Conservation (phyloP, 306 rosid genomes). For the Ormosia semicastrata region DNA sequence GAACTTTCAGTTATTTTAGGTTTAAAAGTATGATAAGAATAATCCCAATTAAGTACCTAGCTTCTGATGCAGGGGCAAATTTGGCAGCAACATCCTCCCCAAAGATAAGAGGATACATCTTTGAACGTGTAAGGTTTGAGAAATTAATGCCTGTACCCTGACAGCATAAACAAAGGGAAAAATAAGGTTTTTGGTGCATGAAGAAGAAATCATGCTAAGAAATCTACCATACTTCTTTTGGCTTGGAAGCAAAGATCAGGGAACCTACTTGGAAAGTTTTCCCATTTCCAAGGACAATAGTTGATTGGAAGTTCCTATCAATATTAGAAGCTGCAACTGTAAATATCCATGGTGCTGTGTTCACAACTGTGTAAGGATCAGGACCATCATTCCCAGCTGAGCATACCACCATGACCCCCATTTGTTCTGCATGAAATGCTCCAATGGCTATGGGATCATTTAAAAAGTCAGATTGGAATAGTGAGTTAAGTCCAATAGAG, state of each 20-base stretch:
- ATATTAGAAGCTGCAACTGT: conserved; percentile 93
- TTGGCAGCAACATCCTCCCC: conserved; percentile 65
- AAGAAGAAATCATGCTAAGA: neutral
- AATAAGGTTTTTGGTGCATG: neutral
- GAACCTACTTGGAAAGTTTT: conserved; percentile 50
- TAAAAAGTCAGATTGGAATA: conserved; percentile 63
- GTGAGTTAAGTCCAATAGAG: conserved; percentile 71
- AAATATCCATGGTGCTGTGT: conserved; percentile 92
- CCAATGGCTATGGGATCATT: conserved; percentile 89
- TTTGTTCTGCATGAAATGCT: conserved; percentile 87
- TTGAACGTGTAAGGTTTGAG: conserved; percentile 62
- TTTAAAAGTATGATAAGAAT: neutral
- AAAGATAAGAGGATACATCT: conserved; percentile 64
- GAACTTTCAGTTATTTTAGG: neutral
- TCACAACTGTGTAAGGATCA: conserved; percentile 66
- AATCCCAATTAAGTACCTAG: conserved; percentile 57
- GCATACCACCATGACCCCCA: conserved; percentile 81
- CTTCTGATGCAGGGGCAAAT: conserved; percentile 75
- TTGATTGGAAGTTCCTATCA: conserved; percentile 76
- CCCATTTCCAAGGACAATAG: conserved; percentile 73
- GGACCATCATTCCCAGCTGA: conserved; percentile 97
- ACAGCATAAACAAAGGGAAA: conserved; percentile 13
- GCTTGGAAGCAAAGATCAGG: conserved; percentile 3
- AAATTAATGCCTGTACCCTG: conserved; percentile 82
- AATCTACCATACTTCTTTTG: neutral